Percentiles rank a stretch among this genome's conserved stretches.
phyloP scores from a whole-genome alignment of 345 rosid genomes.

The Balakata baccata region DNA sequence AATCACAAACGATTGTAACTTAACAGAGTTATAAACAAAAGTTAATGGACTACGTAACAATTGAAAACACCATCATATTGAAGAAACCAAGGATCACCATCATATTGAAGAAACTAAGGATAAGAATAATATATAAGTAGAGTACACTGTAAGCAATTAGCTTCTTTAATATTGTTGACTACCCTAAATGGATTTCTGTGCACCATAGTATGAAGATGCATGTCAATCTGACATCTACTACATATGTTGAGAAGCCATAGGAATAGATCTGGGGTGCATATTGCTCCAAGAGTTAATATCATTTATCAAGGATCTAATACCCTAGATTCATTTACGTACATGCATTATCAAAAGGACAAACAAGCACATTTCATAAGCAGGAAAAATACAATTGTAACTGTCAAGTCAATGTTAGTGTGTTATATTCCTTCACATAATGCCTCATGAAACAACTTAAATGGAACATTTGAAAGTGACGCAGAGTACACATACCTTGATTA shows the following conservation, averaged over 20 bases:
- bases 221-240: background rate
- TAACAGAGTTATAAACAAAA: background rate
- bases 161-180: background rate
- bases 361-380: background rate
- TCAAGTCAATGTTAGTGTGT: background rate
- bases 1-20: background rate
- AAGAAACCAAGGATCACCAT: background rate
- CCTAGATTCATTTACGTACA: background rate
- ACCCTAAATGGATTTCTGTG: background rate
- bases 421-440: background rate
- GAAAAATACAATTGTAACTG: background rate
- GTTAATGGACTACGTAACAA: background rate
- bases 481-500: conserved; percentile 61
- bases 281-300: background rate
- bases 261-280: background rate
- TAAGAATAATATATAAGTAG: background rate
- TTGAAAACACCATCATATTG: background rate
- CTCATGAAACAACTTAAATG: background rate
- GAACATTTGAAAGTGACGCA: background rate
- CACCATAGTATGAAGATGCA: background rate
- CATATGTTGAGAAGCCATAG: background rate
- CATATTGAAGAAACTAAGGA: background rate
- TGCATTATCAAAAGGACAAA: background rate
- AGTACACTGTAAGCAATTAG: background rate
- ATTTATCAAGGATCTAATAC: background rate